Conservation (phyloP, 2,329 filamentous ascomycete species). For the Cercospora sp. region DNA sequence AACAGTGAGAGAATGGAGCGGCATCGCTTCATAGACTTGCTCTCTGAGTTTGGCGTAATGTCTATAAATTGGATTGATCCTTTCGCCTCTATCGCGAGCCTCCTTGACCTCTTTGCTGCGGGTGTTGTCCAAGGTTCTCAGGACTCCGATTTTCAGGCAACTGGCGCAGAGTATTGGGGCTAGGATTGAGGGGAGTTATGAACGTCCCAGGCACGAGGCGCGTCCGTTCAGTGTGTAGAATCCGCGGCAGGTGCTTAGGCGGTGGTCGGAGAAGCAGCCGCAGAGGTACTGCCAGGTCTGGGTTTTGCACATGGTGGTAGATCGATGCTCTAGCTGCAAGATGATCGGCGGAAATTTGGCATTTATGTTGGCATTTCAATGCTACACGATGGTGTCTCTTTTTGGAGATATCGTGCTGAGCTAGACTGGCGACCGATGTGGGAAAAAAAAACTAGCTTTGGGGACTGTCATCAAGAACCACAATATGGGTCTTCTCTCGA, state of each 20-base stretch:
- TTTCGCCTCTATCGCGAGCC: background rate
- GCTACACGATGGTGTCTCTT: background rate
- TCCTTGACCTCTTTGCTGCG: background rate
- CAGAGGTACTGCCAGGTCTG: constrained; percentile 5
- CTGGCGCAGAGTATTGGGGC: background rate
- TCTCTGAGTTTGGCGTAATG: background rate
- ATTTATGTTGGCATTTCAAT: background rate
- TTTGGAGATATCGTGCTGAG: background rate
- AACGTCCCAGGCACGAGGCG: background rate
- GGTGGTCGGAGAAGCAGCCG: background rate
- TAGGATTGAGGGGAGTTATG: background rate
- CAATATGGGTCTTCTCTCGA: background rate
- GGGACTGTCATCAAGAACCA: background rate
- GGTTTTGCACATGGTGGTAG: constrained; percentile 1
- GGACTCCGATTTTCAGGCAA: background rate
- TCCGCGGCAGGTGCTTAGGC: constrained; percentile 5
- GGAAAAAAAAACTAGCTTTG: background rate
- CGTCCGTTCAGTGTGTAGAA: background rate
- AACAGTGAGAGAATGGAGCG: background rate
- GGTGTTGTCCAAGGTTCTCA: background rate
- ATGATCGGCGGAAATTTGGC: background rate
- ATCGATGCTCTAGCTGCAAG: background rate
- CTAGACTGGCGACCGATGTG: background rate
- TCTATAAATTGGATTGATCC: background rate
- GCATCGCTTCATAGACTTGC: background rate